Percentiles rank a stretch among this genome's conserved stretches.
Evolutionary conservation across 805 yeast species (phyloP).

Genomic region (Saccharomycopsis sp.): DNA sequence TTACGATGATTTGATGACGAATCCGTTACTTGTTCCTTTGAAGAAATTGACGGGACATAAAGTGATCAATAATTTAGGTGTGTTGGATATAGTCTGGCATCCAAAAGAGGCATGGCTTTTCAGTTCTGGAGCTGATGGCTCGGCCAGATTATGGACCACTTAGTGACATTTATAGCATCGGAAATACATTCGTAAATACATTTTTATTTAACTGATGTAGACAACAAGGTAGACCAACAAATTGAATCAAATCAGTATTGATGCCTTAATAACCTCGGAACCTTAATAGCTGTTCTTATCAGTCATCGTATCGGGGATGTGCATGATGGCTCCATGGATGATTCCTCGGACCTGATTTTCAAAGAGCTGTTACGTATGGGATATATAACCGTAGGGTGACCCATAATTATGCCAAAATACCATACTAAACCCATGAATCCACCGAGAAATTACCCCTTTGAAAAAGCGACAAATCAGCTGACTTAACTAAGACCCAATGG

Average conservation of each 20-base stretch:
- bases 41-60: conserved; percentile 91
- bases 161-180: conserved; percentile 26
- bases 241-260: too few species aligned
- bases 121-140: conserved; percentile 94
- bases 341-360: not conserved
- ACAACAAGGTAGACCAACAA: too few species aligned
- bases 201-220: too few species aligned
- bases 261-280: too few species aligned
- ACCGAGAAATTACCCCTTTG: not conserved
- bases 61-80: conserved; percentile 74
- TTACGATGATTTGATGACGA: conserved; percentile 90
- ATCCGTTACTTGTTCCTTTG: conserved; percentile 91
- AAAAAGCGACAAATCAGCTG: not conserved
- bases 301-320: too few species aligned
- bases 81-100: conserved; percentile 86
- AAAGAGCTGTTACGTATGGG: too few species aligned
- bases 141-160: conserved; percentile 95
- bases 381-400: too few species aligned
- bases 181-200: too few species aligned
- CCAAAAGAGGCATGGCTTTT: conserved; percentile 98
- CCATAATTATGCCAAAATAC: too few species aligned
- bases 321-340: too few species aligned
- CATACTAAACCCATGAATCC: not conserved
- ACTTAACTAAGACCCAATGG: too few species aligned
- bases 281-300: too few species aligned